Conservation (phyloP, 2,329 filamentous ascomycete species). For the Pyrenophora teres region DNA sequence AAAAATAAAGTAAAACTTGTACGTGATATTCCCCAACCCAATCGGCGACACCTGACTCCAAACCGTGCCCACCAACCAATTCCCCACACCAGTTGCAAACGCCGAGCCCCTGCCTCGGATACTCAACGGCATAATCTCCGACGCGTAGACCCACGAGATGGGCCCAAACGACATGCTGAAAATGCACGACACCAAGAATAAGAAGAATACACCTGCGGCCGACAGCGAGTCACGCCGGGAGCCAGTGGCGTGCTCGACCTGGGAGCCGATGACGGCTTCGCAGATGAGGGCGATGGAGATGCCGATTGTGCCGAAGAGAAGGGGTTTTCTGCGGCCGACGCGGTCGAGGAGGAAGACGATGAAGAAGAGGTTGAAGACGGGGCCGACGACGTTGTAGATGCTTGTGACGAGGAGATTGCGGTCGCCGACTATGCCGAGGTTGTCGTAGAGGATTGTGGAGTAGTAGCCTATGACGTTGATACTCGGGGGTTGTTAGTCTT, state of each 20-base stretch:
- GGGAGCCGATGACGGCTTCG: slow-evolving; percentile 60
- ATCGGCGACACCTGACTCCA: slow-evolving; percentile 64
- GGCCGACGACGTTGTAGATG: slow-evolving; percentile 65
- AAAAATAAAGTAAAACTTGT: slow-evolving; percentile 64
- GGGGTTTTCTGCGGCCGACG: slow-evolving; percentile 56
- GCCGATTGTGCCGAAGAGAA: slow-evolving; percentile 59
- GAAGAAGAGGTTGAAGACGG: slow-evolving; percentile 63
- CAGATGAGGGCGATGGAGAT: slow-evolving; percentile 64
- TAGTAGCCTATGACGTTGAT: slow-evolving; percentile 67
- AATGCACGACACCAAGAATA: slow-evolving; percentile 57
- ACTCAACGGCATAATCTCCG: slow-evolving; percentile 67
- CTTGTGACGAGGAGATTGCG: slow-evolving; percentile 61
- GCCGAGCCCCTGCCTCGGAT: slow-evolving; percentile 65
- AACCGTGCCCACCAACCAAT: slow-evolving; percentile 64
- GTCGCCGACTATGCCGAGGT: slow-evolving; percentile 61
- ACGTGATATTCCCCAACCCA: slow-evolving; percentile 55
- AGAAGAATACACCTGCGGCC: slow-evolving; percentile 66
- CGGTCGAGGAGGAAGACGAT: slow-evolving; percentile 62
- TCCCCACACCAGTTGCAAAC: slow-evolving; percentile 62
- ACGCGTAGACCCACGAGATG: slow-evolving; percentile 66
- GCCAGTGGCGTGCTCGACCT: slow-evolving; percentile 36
- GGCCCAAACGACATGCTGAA: slow-evolving; percentile 44
- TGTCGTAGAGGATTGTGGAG: slow-evolving; percentile 62
- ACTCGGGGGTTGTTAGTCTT: slow-evolving; percentile 11
- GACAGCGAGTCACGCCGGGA: slow-evolving; percentile 53